phyloP scores from a whole-genome alignment of 768 basidiomycete genomes.

The Hypsizygus marmoreus region DNA sequence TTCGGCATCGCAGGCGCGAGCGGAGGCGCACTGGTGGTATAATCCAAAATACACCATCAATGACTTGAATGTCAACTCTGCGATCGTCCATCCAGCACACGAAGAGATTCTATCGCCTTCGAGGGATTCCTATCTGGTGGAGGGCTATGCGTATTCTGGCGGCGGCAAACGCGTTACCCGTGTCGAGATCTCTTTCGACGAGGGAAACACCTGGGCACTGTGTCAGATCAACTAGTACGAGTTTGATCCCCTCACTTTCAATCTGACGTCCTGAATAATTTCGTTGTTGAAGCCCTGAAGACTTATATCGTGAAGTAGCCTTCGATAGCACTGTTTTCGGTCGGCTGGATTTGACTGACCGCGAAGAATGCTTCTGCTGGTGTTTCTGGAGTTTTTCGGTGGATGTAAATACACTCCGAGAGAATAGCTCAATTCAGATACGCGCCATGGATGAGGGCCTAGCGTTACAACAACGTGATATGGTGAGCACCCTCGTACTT shows the following conservation, averaged over 20 bases:
- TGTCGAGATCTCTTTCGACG: constrained; percentile 59
- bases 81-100: constrained; percentile 57
- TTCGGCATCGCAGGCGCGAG: constrained; percentile 51
- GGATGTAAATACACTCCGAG: constrained; percentile 30
- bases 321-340: constrained; percentile 47
- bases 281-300: constrained; percentile 44
- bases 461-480: constrained; percentile 51
- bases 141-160: constrained; percentile 65
- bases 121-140: constrained; percentile 37
- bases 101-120: constrained; percentile 40
- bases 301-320: constrained; percentile 42
- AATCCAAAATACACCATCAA: constrained; percentile 48
- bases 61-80: constrained; percentile 63
- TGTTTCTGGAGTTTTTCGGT: constrained; percentile 55
- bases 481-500: constrained; percentile 24
- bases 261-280: no score
- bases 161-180: constrained; percentile 59
- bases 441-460: constrained; percentile 57
- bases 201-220: constrained; percentile 50
- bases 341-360: constrained; percentile 45
- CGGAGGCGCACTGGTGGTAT: constrained; percentile 57
- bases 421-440: constrained; percentile 43
- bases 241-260: no score
- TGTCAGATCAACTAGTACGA: constrained; percentile 34
- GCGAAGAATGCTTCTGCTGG: constrained; percentile 62